Evolutionary conservation across 2,329 filamentous ascomycete genomes (phyloP), one percentile per base, ranked within the genome.

Genomic region (Microdochium trichocladiopsis): DNA sequence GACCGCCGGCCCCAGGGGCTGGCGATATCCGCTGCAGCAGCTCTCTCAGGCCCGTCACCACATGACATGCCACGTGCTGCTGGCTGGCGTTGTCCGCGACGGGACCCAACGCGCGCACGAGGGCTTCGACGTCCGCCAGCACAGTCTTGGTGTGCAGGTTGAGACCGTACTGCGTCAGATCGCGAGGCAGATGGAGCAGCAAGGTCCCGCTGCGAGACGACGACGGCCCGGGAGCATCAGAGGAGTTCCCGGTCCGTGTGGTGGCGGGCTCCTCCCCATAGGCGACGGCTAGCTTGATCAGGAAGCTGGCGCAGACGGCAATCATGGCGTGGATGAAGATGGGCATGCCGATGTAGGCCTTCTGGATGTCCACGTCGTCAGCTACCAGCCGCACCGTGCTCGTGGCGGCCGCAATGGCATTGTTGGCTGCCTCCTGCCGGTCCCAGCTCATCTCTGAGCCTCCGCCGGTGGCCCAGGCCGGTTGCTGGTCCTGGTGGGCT

Each of bases 241-340:
- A 4, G 3, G 3, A 11, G 18, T 47, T 25, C 5, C 18, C 18
- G 43, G 4, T 9, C 11, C 14, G 12, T 5, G 6, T 47, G 21
- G 23, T 48, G 11, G 45, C 28, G 10, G 25, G 43, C 8, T 51
- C 45, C 49, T 54, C 50, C 23, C 55, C 56, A 43, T 55, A 58
- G 1, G 54, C 56, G 12, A 58, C 56, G 10, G 55, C 53, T 50
- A 57, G 53, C 50, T 57, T 57, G 24, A 57, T 48, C 2, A 56
- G 50, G 48, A 56, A 57, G 10, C 54, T 56, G 1, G 53, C 55
- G 51, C 55, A 57, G 12, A 57, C 55, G 11, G 55, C 55, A 21
- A 57, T 57, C 55, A 57, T 57, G 43, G 55, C 55, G 41, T 57
- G 55, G 11, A 50, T 52, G 50, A 56, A 56, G 8, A 57, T 57